Conservation (phyloP, 163 green algal genomes). For the Smithsoniella earleae region DNA sequence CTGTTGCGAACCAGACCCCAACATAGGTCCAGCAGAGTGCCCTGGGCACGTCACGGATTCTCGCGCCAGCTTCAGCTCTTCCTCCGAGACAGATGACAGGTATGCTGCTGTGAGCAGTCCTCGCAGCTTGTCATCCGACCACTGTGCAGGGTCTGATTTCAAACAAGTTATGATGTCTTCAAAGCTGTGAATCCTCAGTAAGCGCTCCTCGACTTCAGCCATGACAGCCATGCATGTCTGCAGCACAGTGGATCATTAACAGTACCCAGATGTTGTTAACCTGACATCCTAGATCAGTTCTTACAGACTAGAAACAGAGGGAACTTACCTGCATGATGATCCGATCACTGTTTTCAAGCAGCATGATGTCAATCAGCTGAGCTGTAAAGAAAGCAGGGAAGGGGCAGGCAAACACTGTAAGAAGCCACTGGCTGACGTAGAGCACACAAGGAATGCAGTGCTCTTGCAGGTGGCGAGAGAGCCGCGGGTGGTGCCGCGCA, state of each 20-base stretch:
- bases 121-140: slow-evolving; percentile 19
- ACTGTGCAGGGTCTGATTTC: slow-evolving; percentile 44
- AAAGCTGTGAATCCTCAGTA: slow-evolving; percentile 72
- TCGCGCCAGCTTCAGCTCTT: slow-evolving; percentile 19
- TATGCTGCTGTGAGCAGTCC: slow-evolving; percentile 10
- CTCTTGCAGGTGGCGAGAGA: slow-evolving; percentile 45
- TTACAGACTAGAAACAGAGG: slow-evolving; percentile 5
- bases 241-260: slow-evolving; percentile 30
- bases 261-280: too few species aligned
- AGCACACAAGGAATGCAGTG: slow-evolving; percentile 61
- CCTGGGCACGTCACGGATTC: background rate
- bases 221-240: slow-evolving; percentile 59
- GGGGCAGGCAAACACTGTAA: slow-evolving; percentile 74
- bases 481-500: slow-evolving; percentile 41
- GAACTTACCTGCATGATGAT: slow-evolving; percentile 39
- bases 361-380: slow-evolving; percentile 75
- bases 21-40: background rate
- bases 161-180: slow-evolving; percentile 72
- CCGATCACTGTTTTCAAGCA: slow-evolving; percentile 44
- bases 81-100: slow-evolving; percentile 20
- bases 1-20: background rate
- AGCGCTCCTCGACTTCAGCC: slow-evolving; percentile 45
- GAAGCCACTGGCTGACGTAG: slow-evolving; percentile 79
- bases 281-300: too few species aligned
- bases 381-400: slow-evolving; percentile 69